Evolutionary conservation across 441 rosid species (phyloP).

Genomic region (Francoa sonchifolia): DNA sequence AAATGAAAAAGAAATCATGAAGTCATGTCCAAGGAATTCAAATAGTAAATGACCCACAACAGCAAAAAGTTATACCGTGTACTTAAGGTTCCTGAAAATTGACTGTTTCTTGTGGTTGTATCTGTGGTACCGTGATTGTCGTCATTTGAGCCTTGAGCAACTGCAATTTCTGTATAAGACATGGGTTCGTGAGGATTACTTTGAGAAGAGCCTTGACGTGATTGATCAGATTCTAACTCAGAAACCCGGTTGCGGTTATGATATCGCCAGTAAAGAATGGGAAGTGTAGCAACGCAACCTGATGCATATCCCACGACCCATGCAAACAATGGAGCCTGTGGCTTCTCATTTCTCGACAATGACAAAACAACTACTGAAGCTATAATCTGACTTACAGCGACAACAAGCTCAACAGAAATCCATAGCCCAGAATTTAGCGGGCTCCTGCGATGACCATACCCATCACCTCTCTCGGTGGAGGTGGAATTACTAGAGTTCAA

Average conservation of each 20-base stretch:
- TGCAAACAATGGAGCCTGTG: conserved; percentile 61
- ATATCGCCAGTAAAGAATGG: conserved; percentile 79
- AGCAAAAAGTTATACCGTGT: conserved; percentile 31
- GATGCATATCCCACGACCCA: conserved; percentile 93
- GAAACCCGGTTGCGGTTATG: conserved; percentile 40
- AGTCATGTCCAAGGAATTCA: neutral
- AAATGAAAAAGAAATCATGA: neutral
- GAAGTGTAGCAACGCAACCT: conserved; percentile 87
- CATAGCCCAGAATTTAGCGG: conserved; percentile 86
- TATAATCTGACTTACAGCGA: conserved; percentile 75
- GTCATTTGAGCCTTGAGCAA: conserved; percentile 45
- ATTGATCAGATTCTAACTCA: conserved; percentile 49
- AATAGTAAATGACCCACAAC: neutral
- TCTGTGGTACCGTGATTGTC: conserved; percentile 22
- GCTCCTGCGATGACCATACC: conserved; percentile 54
- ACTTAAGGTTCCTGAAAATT: conserved; percentile 29
- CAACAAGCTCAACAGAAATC: conserved; percentile 74
- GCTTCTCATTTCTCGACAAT: conserved; percentile 62
- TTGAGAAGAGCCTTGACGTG: conserved; percentile 39
- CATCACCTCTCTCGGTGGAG: conserved; percentile 39
- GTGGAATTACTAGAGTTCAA: conserved; percentile 33
- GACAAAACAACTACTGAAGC: conserved; percentile 71
- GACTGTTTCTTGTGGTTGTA: conserved; percentile 22
- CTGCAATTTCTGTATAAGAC: conserved; percentile 51
- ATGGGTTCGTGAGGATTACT: conserved; percentile 31